phyloP scores from a whole-genome alignment of 2,329 filamentous ascomycete species.

The Cercospora zeae-maydis region DNA sequence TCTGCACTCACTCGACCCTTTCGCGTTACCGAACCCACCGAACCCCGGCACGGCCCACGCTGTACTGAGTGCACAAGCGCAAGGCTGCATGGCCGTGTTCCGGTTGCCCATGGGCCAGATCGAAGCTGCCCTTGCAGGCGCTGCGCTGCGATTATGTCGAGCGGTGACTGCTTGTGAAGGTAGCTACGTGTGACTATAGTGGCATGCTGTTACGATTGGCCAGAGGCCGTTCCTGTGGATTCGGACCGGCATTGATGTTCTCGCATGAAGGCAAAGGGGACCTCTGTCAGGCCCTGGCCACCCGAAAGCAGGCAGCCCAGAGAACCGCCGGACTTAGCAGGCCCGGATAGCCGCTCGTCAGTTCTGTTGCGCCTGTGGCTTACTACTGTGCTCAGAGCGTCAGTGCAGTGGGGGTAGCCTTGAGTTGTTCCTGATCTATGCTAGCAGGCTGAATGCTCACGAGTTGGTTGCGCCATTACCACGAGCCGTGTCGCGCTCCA shows the following conservation, averaged over 20 bases:
- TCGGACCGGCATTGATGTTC: background rate
- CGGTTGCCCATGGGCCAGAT: background rate
- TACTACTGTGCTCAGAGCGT: background rate
- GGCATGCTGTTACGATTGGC: background rate
- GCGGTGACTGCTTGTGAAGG: background rate
- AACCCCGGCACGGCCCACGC: background rate
- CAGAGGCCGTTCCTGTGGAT: background rate
- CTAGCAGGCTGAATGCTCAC: background rate
- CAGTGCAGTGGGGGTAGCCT: background rate
- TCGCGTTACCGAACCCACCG: background rate
- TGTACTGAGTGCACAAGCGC: background rate
- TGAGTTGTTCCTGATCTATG: background rate
- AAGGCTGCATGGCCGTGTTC: background rate
- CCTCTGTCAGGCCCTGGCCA: background rate
- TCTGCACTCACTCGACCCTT: background rate
- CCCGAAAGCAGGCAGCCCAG: background rate
- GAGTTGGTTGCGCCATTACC: background rate
- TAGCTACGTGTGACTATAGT: too few relatives aligned
- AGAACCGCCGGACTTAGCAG: background rate
- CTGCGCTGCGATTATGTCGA: background rate
- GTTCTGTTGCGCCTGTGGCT: background rate
- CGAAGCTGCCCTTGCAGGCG: background rate
- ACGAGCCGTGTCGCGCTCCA: constrained; percentile 20
- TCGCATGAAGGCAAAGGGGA: background rate
- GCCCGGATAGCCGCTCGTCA: background rate